These are phyloP conservation scores for Bisporella sp. DNA, from an alignment of 2,329 filamentous ascomycete species.

Conservation along the genomic window DNA sequence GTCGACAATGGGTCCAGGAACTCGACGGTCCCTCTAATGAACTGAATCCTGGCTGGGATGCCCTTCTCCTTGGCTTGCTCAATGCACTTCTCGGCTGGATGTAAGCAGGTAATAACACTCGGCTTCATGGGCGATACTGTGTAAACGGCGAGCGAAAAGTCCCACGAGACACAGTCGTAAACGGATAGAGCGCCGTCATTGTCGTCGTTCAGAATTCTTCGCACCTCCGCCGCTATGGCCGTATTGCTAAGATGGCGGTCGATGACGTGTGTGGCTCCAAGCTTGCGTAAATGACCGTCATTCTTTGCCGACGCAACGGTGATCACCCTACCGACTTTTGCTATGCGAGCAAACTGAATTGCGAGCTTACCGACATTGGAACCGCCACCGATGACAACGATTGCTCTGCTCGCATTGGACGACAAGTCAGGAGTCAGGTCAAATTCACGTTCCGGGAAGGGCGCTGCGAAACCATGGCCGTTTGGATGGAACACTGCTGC, in stretches of 20 bases:
- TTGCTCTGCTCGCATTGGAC: too few relatives aligned
- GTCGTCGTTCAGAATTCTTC: background rate
- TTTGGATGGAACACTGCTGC: slow-evolving; percentile 30
- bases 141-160: background rate
- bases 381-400: background rate
- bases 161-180: background rate
- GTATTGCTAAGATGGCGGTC: background rate
- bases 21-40: background rate
- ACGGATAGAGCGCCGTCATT: too few relatives aligned
- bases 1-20: background rate
- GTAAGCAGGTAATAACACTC: background rate
- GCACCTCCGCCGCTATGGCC: background rate
- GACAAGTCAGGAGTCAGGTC: background rate
- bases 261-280: background rate
- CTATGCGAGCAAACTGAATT: background rate
- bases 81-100: background rate
- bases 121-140: background rate
- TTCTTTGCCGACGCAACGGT: background rate
- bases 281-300: background rate
- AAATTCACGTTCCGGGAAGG: background rate
- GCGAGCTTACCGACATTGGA: background rate
- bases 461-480: background rate
- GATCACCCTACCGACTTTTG: background rate
- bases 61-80: background rate
- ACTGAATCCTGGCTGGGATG: background rate